Conservation (phyloP, 2,329 filamentous ascomycete genomes). For the Hyphodiscus sp. region DNA sequence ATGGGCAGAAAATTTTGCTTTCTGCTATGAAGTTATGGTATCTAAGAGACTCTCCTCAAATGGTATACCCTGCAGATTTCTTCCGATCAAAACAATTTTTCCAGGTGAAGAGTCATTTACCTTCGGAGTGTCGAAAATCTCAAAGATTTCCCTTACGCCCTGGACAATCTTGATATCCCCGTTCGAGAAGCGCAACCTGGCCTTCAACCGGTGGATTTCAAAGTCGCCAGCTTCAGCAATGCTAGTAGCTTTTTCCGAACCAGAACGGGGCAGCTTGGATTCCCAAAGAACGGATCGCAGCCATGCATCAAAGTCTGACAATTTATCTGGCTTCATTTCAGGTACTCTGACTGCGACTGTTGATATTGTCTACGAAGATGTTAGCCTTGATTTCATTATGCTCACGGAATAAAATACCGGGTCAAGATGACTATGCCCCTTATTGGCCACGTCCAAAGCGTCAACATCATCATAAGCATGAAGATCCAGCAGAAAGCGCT, state of each 20-base stretch:
- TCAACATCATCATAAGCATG: conserved; percentile 86
- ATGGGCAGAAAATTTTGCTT: too few relatives aligned
- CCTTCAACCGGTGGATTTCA: conserved; percentile 86
- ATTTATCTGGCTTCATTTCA: conserved; percentile 46
- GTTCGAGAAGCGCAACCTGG: conserved; percentile 59
- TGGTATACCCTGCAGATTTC: conserved; percentile 34
- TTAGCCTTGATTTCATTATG: conserved; percentile 5
- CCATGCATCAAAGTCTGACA: conserved; percentile 36
- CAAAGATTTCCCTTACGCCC: conserved; percentile 89
- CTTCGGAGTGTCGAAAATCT: conserved; percentile 66
- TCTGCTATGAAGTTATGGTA: too few relatives aligned
- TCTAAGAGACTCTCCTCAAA: too few relatives aligned
- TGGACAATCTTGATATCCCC: conserved; percentile 74
- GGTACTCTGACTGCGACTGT: conserved; percentile 70
- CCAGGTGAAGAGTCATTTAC: too few relatives aligned
- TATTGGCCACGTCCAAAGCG: conserved; percentile 61
- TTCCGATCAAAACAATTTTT: conserved; percentile 60
- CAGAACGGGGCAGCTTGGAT: conserved; percentile 1
- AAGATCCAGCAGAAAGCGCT: conserved; percentile 81
- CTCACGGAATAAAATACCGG: conserved; percentile 45
- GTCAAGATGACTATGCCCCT: conserved; percentile 88
- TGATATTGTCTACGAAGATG: conserved; percentile 61
- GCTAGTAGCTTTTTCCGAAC: not conserved
- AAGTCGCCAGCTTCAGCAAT: conserved; percentile 31
- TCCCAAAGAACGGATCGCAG: conserved; percentile 14